Evolutionary conservation across 176 grass and related monocot genomes (phyloP), one percentile per base, ranked within the genome.

Genomic region (Cenchrus fungigraminus): DNA sequence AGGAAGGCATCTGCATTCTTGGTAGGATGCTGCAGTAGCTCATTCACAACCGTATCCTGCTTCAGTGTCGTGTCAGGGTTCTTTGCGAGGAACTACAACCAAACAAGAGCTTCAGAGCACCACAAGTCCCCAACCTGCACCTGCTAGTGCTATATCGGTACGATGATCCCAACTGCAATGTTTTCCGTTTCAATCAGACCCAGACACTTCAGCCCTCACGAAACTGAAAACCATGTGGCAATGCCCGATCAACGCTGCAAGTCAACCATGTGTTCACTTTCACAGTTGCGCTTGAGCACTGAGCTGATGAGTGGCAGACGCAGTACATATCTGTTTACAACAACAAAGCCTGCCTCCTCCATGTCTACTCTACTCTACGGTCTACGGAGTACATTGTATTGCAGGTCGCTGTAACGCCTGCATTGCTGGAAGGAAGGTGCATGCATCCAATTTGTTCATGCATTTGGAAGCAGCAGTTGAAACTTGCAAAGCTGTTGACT

Each of bases 401-500:
- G 82, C 83, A 59, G 63, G 83, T 78, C 63, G 74, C 58, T 60
- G 40, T 32, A 75, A 12, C 54, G 2, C 50, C 12, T 70, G 52
- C 40, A 5, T 69, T 45, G 67, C 67, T 45, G 17, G 17, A 40
- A 67, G 15, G 45, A 40, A 40, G 37, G 37, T 69, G 47, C 61
- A 31, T 78, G 64, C 15, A 85, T 8, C 51, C 17, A 57, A 20
- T 76, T 58, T 58, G 2, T 58, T 3, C 3, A 40, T 40, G 54
- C 54, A 56, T 19, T 19, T 5, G 54, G 54, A 5, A 19, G 16
- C 54, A 19, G 54, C 56, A 58, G 54, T 55, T 55, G 81, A 84
- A 55, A 88, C 68, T 55, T 66, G 67, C 57, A 83, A 84, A 79
- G 73, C 28, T 20, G 9, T n/a, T 42, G 22, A 44, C 46, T 82